Evolutionary conservation across 2,329 filamentous ascomycete species (phyloP).

Genomic region (Fusarium foetens): DNA sequence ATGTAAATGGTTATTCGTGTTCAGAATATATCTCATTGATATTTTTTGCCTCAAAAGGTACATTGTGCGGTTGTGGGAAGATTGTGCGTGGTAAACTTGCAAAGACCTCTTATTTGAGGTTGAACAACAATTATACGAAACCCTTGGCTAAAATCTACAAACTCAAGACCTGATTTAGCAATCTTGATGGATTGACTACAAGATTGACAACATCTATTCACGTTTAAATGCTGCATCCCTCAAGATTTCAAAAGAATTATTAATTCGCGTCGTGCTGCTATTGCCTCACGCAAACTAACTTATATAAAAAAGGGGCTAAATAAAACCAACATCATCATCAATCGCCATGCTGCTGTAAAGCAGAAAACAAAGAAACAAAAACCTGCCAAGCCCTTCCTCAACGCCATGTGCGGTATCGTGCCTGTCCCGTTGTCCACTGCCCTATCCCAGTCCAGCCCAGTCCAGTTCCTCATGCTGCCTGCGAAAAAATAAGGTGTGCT

Average conservation of each 20-base stretch:
- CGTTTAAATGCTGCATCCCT: too few species aligned
- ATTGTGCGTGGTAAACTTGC: too few species aligned
- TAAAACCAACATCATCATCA: slow-evolving; percentile 44
- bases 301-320: slow-evolving; percentile 25
- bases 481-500: slow-evolving; percentile 30
- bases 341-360: slow-evolving; percentile 48
- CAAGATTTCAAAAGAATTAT: slow-evolving; percentile 1
- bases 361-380: slow-evolving; percentile 36
- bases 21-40: background rate
- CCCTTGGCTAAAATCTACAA: background rate
- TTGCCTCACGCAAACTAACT: slow-evolving; percentile 23
- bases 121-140: rapidly evolving
- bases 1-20: background rate
- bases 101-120: background rate
- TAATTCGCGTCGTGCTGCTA: slow-evolving; percentile 11
- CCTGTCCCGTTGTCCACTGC: slow-evolving; percentile 35
- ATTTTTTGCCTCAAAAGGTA: background rate
- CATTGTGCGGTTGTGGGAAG: background rate
- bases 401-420: slow-evolving; percentile 45
- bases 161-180: background rate
- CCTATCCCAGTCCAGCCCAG: slow-evolving; percentile 34
- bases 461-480: slow-evolving; percentile 39
- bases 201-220: background rate
- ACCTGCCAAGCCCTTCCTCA: slow-evolving; percentile 44
- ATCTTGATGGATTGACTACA: background rate